These are phyloP conservation scores for Rosellinia necatrix DNA, from an alignment of 2,329 filamentous ascomycete species.

Conservation along the genomic window DNA sequence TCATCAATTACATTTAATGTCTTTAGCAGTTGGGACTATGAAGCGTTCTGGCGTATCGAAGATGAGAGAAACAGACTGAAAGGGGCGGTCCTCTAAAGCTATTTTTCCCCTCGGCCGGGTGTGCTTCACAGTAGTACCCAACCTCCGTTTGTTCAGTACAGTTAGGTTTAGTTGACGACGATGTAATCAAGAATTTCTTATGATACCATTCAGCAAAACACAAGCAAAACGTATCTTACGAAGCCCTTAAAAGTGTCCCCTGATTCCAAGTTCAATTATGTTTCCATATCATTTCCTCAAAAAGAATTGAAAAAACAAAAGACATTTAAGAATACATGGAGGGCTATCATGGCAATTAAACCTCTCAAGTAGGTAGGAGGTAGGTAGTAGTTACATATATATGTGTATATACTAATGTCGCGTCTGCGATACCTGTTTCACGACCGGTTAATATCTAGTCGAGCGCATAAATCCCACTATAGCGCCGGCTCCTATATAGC, in stretches of 20 bases:
- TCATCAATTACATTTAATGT: constrained; percentile 7
- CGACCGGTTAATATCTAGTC: too few species aligned
- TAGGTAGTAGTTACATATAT: too few species aligned
- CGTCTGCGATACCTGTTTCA: too few species aligned
- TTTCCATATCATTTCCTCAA: not conserved
- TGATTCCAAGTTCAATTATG: too few species aligned
- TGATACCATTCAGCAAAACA: constrained; percentile 50
- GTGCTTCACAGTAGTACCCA: constrained; percentile 35
- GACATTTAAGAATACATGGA: too few species aligned
- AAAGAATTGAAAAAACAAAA: too few species aligned
- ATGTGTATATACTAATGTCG: too few species aligned
- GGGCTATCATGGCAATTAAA: too few species aligned
- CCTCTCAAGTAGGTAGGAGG: too few species aligned
- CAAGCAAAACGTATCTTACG: constrained; percentile 18
- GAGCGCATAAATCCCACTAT: too few species aligned
- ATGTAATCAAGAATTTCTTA: constrained; percentile 49
- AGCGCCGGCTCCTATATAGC: constrained; percentile 66
- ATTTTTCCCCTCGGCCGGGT: constrained; percentile 37
- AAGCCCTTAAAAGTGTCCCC: constrained; percentile 4
- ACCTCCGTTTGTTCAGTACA: constrained; percentile 41
- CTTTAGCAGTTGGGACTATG: constrained; percentile 24
- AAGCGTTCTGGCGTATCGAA: constrained; percentile 27
- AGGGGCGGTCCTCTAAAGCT: constrained; percentile 36
- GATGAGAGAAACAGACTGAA: constrained; percentile 16
- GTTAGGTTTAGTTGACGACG: constrained; percentile 43